phyloP scores from a whole-genome alignment of 441 rosid genomes.

The Populus hybrid region DNA sequence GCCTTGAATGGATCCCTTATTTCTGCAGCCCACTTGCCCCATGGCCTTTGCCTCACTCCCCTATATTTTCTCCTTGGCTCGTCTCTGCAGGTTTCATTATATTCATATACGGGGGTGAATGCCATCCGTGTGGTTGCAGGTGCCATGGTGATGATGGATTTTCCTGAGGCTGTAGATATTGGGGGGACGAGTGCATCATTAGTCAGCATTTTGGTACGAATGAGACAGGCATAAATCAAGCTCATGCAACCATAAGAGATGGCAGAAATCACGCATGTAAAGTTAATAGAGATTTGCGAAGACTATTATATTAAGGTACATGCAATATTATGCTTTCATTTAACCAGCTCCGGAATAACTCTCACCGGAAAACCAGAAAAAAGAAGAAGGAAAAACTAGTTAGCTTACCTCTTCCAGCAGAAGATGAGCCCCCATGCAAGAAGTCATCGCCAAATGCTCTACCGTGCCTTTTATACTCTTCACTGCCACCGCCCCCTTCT shows the following conservation, averaged over 20 bases:
- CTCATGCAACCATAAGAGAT: neutral
- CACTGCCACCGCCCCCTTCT: conserved; percentile 11
- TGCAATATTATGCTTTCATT: neutral
- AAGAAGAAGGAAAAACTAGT: neutral
- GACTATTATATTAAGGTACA: neutral
- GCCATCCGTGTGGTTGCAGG: conserved; percentile 4
- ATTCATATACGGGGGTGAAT: conserved; percentile 40
- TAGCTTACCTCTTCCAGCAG: conserved; percentile 8
- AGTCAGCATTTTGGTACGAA: neutral
- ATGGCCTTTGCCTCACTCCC: conserved; percentile 91
- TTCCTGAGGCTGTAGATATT: neutral
- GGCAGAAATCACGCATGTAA: neutral
- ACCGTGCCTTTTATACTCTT: neutral
- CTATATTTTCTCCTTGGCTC: conserved; percentile 68
- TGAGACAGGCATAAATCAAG: neutral
- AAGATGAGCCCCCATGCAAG: conserved; percentile 6
- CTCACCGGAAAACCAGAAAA: neutral
- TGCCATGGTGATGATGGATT: conserved; percentile 2
- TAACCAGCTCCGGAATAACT: neutral
- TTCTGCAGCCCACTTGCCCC: conserved; percentile 99
- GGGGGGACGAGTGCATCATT: neutral
- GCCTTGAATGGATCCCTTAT: conserved; percentile 86
- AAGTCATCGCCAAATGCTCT: conserved; percentile 11
- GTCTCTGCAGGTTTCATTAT: conserved; percentile 25
- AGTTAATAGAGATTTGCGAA: neutral